Base-by-base conservation (phyloP, 75 land plant species). In the Cupressus sempervirens region DNA sequence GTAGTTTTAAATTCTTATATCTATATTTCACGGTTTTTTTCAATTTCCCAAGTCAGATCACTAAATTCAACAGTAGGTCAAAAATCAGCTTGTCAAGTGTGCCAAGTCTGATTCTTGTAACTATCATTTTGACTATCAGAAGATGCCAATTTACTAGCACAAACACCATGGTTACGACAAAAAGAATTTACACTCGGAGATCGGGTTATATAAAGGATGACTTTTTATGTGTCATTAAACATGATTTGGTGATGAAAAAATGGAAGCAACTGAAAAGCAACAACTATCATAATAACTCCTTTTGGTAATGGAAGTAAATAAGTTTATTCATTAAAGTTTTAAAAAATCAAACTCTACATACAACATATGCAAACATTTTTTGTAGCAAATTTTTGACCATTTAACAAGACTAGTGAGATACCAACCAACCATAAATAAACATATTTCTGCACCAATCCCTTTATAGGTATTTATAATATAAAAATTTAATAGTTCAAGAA, bases 221-320 rank as follows among this genome's bases (percentile, higher is more conserved):
- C 23, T 56, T 54, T 54, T 16, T 56, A 56, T 56, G 62, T 20
- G 23, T 56, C 4, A 18, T 56, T 16, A 56, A 56, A 14, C 62
- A 56, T 18, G 5, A 16, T 56, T 56, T 18, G 18, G 3, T 56
- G 23, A 56, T 56, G 62, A 56, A 18, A 20, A 56, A 56, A 18
- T 3, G 3, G 23, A 20, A 18, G 62, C 84, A 93, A 93, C 12
- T 62, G 67, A 62, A 62, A 23, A 62, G 23, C 7, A 23, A 62
- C 29, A 62, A 62, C 67, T 62, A 62, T 26, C 13, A 10, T 62
- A 62, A 23, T 20, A 62, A 7, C 67, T 62, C 67, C 67, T 3
- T 62, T 62, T 26, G 67, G 26, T 62, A 62, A 2, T 26, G 1
- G 1, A 62, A 23, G 20, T 26, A 23, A 62, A 62, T 62, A 23